These are phyloP conservation scores for Millerozyma miso DNA, from an alignment of 805 yeast genomes.

Conservation along the genomic window DNA sequence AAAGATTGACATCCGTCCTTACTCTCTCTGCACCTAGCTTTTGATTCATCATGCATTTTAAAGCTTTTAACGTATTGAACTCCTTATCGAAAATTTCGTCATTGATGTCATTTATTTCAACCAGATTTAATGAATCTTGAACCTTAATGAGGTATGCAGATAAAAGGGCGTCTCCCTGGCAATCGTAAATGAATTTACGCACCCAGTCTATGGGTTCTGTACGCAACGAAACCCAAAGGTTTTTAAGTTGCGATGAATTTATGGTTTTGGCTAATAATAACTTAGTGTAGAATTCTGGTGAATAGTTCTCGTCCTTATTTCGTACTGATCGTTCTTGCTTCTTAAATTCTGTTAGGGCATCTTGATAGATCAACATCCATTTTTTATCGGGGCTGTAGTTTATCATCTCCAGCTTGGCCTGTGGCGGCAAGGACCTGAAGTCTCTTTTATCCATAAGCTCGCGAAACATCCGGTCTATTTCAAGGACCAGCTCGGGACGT, in stretches of 20 bases:
- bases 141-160: constrained; percentile 52
- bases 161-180: constrained; percentile 79
- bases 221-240: constrained; percentile 85
- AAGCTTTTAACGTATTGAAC: constrained; percentile 68
- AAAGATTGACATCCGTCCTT: constrained; percentile 36
- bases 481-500: constrained; percentile 61
- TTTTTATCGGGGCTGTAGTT: constrained; percentile 73
- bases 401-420: constrained; percentile 73
- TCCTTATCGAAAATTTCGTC: constrained; percentile 65
- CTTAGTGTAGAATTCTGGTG: constrained; percentile 76
- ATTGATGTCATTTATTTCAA: constrained; percentile 35
- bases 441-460: constrained; percentile 83
- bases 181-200: constrained; percentile 57
- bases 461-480: constrained; percentile 68
- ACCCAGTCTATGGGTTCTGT: constrained; percentile 88
- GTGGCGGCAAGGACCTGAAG: constrained; percentile 62
- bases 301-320: constrained; percentile 27
- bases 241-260: constrained; percentile 66
- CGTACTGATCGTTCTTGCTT: constrained; percentile 32
- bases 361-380: constrained; percentile 90
- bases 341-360: constrained; percentile 70
- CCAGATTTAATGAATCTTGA: constrained; percentile 41
- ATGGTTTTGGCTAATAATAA: constrained; percentile 67
- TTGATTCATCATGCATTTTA: constrained; percentile 68
- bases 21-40: constrained; percentile 59